These are phyloP conservation scores for Psophocarpus tetragonolobus DNA, from an alignment of 306 rosid species.

Conservation along the genomic window DNA sequence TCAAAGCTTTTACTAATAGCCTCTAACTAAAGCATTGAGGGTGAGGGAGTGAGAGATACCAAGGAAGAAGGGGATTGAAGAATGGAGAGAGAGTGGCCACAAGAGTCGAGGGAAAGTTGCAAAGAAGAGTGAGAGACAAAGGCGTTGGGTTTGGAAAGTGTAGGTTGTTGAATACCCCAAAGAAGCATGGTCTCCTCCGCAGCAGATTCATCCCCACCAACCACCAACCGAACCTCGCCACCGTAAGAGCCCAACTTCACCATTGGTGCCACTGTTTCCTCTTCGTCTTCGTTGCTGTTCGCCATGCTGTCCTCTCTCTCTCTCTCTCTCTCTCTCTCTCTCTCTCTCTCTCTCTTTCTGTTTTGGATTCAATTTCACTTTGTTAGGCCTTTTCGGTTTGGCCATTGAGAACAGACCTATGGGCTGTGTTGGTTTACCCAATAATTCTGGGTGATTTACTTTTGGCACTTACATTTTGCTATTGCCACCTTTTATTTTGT, in stretches of 20 bases:
- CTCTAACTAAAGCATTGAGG: not conserved
- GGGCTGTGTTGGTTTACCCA: not conserved
- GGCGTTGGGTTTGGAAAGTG: conserved; percentile 70
- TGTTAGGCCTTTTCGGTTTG: not conserved
- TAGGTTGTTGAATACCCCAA: conserved; percentile 84
- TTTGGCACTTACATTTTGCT: too few species aligned
- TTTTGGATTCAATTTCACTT: not conserved
- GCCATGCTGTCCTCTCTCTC: conserved; percentile 23
- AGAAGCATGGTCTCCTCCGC: conserved; percentile 86
- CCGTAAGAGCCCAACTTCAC: conserved; percentile 57
- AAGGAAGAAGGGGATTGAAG: conserved; percentile 87
- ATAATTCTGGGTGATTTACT: not conserved
- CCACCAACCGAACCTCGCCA: conserved; percentile 47
- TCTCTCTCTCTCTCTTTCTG: not conserved
- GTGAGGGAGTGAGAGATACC: conserved; percentile 35
- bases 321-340: not conserved
- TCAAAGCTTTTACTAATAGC: conserved; percentile 12
- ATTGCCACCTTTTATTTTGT: too few species aligned
- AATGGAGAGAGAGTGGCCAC: conserved; percentile 84
- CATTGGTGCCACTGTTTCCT: conserved; percentile 20
- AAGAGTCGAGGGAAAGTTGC: conserved; percentile 61
- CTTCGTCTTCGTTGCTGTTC: conserved; percentile 29
- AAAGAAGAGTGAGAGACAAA: conserved; percentile 77
- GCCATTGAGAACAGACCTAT: not conserved
- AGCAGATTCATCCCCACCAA: conserved; percentile 54